phyloP scores from a whole-genome alignment of 2,329 filamentous ascomycete genomes.

The Blumeria graminis region DNA sequence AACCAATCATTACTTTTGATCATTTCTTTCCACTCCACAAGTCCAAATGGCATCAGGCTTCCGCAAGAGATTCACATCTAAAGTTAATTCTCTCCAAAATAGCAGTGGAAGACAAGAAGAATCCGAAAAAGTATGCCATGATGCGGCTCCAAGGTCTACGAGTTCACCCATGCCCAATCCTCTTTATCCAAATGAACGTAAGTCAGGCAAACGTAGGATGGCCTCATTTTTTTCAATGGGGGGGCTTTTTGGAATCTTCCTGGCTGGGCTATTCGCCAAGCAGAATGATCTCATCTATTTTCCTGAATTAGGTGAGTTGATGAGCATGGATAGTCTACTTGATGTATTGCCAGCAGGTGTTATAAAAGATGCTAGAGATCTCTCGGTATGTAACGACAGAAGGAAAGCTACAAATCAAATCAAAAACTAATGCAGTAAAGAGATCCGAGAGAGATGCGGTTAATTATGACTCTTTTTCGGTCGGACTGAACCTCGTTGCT shows the following conservation, averaged over 20 bases:
- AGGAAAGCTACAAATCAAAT: not conserved
- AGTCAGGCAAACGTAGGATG: conserved; percentile 32
- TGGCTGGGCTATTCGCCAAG: conserved; percentile 72
- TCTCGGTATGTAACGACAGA: conserved; percentile 32
- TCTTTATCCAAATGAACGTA: conserved; percentile 5
- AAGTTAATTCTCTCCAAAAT: too few species aligned
- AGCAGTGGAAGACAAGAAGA: too few species aligned
- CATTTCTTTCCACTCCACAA: too few species aligned
- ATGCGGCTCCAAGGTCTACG: too few species aligned
- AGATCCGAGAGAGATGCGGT: conserved; percentile 72
- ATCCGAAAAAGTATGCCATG: too few species aligned
- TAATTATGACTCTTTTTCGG: conserved; percentile 80
- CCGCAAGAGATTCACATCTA: not conserved
- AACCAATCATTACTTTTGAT: too few species aligned
- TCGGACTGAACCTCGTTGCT: conserved; percentile 58
- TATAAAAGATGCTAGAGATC: conserved; percentile 61
- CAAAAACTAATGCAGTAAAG: conserved; percentile 18
- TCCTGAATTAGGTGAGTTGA: conserved; percentile 37
- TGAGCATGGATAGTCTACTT: conserved; percentile 59
- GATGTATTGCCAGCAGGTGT: conserved; percentile 75
- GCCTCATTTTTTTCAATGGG: conserved; percentile 71
- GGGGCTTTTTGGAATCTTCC: conserved; percentile 70
- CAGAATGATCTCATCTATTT: conserved; percentile 76
- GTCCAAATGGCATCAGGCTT: not conserved
- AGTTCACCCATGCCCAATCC: too few species aligned